These are phyloP conservation scores for Cyphellophora europaea DNA, from an alignment of 2,329 filamentous ascomycete genomes.

Conservation along the genomic window DNA sequence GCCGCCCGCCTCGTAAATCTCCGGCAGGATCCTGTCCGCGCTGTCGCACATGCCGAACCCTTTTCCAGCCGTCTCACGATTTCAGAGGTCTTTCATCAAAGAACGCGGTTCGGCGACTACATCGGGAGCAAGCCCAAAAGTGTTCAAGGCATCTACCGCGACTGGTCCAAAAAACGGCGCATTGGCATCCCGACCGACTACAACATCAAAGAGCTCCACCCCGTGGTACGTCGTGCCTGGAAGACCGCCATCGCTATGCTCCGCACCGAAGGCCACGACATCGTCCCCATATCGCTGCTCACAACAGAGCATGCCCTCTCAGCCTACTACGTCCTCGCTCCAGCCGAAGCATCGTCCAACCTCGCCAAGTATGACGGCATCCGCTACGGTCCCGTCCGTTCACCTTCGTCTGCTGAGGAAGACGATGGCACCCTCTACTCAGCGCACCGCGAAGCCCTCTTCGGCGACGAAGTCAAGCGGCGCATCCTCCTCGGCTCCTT, in stretches of 20 bases:
- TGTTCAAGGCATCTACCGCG: too few species aligned
- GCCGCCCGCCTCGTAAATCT: neutral
- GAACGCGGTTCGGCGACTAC: too few species aligned
- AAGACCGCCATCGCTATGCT: slow-evolving; percentile 50
- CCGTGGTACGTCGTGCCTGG: slow-evolving; percentile 63
- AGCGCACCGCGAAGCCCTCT: slow-evolving; percentile 60
- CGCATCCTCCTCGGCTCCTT: slow-evolving; percentile 86
- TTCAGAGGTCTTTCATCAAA: neutral
- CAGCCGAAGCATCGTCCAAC: slow-evolving; percentile 91
- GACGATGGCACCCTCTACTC: slow-evolving; percentile 62
- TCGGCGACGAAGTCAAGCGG: slow-evolving; percentile 77
- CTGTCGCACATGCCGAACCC: neutral
- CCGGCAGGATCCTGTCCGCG: neutral
- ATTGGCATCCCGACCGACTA: slow-evolving; percentile 66
- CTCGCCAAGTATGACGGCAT: slow-evolving; percentile 94
- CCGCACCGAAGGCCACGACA: slow-evolving; percentile 54
- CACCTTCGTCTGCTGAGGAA: slow-evolving; percentile 37
- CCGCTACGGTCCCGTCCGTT: slow-evolving; percentile 64
- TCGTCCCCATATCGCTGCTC: slow-evolving; percentile 72
- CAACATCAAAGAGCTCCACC: slow-evolving; percentile 72
- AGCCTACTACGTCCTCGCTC: slow-evolving; percentile 90
- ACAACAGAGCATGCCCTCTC: slow-evolving; percentile 77
- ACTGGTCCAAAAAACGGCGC: slow-evolving; percentile 24
- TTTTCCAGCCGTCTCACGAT: neutral
- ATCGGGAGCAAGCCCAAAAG: neutral